These are phyloP conservation scores for Picea glauca DNA, from an alignment of 75 land plant species.

Conservation along the genomic window DNA sequence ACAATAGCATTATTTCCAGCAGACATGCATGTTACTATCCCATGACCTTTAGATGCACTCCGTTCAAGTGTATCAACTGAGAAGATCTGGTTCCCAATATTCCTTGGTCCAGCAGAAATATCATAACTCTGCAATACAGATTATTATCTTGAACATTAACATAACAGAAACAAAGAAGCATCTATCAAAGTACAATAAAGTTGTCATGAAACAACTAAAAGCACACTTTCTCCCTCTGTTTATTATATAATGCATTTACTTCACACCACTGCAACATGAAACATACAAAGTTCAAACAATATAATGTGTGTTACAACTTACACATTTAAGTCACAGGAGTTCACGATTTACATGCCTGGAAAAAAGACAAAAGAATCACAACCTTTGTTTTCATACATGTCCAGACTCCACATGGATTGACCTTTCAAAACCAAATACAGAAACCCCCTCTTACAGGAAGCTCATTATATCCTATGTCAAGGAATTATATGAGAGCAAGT, in stretches of 20 bases:
- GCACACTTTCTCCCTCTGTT: background rate
- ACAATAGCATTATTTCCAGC: slow-evolving; percentile 94
- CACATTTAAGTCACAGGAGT: background rate
- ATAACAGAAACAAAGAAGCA: background rate
- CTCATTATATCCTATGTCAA: background rate
- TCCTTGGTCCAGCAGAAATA: slow-evolving; percentile 13
- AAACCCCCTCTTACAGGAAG: background rate
- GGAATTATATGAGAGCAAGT: background rate
- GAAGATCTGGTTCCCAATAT: slow-evolving; percentile 52
- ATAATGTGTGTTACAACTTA: background rate
- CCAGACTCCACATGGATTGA: background rate
- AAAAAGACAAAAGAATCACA: background rate
- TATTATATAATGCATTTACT: background rate
- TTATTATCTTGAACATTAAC: background rate
- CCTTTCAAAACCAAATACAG: background rate
- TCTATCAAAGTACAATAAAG: background rate
- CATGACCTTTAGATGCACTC: slow-evolving; percentile 74
- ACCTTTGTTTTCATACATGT: background rate
- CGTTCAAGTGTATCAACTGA: slow-evolving; percentile 73
- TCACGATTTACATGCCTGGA: background rate
- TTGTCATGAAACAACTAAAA: background rate
- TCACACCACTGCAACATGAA: background rate
- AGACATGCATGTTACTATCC: slow-evolving; percentile 75
- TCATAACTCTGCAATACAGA: slow-evolving; percentile 12
- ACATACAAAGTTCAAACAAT: background rate